Evolutionary conservation across 2,329 filamentous ascomycete species (phyloP).

Genomic region (Paramyrothecium sp.): DNA sequence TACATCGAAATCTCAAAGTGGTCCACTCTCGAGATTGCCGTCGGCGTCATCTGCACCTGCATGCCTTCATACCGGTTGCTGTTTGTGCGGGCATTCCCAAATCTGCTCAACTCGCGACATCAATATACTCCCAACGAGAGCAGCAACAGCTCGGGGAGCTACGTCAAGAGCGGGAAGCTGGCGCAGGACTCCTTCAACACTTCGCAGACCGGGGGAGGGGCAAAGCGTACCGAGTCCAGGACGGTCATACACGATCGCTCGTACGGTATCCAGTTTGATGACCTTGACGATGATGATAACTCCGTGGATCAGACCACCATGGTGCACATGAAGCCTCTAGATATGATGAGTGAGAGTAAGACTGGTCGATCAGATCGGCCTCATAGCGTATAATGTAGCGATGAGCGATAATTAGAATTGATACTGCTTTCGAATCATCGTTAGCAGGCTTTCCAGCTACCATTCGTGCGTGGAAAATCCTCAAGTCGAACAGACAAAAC

Average conservation of each 20-base stretch:
- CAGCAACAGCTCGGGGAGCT: background rate
- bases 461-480: too few species aligned
- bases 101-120: conserved; percentile 9
- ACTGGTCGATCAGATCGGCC: background rate
- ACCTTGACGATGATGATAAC: background rate
- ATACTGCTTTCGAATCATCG: too few species aligned
- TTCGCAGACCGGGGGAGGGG: background rate
- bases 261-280: background rate
- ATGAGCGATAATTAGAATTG: background rate
- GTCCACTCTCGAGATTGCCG: conserved; percentile 29
- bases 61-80: conserved; percentile 26
- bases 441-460: too few species aligned
- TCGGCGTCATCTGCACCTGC: conserved; percentile 30
- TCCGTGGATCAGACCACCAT: background rate
- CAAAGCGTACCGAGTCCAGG: background rate
- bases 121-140: background rate
- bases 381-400: background rate
- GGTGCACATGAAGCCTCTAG: background rate
- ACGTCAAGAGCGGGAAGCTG: background rate
- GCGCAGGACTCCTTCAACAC: background rate
- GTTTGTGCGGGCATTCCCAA: conserved; percentile 28
- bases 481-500: too few species aligned
- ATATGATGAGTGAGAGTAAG: background rate
- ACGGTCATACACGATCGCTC: background rate
- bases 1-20: conserved; percentile 22